phyloP scores from a whole-genome alignment of 495 filamentous ascomycete genomes.

The Apiosordaria backusii region DNA sequence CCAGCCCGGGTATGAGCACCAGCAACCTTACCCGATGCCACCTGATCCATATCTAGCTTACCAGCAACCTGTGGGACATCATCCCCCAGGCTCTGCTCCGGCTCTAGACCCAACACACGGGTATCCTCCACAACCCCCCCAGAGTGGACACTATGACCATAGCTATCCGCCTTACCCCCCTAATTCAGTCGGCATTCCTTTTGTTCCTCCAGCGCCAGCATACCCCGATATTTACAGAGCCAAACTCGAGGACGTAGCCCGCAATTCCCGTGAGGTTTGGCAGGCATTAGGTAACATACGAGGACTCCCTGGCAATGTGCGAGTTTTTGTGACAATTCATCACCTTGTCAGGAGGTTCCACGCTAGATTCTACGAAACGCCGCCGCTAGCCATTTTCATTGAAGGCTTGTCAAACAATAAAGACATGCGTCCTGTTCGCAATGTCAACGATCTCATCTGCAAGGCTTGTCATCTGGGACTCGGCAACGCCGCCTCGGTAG shows the following conservation, averaged over 20 bases:
- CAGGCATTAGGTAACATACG: slow-evolving; percentile 55
- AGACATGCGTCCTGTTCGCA: slow-evolving; percentile 64
- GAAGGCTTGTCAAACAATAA: slow-evolving; percentile 63
- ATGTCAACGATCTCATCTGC: slow-evolving; percentile 61
- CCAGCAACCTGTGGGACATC: slow-evolving; percentile 22
- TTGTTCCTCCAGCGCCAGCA: slow-evolving; percentile 18
- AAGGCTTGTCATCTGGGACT: slow-evolving; percentile 52
- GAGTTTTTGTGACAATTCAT: slow-evolving; percentile 61
- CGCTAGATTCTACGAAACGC: slow-evolving; percentile 51
- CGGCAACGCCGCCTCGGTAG: slow-evolving; percentile 30
- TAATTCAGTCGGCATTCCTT: slow-evolving; percentile 16
- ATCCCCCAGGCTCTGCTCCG: slow-evolving; percentile 13
- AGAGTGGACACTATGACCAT: slow-evolving; percentile 24
- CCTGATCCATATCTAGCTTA: slow-evolving; percentile 26
- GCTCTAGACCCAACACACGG: slow-evolving; percentile 19
- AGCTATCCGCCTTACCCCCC: slow-evolving; percentile 27
- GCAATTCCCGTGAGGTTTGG: slow-evolving; percentile 61
- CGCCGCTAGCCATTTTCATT: slow-evolving; percentile 58
- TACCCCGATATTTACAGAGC: slow-evolving; percentile 42
- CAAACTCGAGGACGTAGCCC: slow-evolving; percentile 57
- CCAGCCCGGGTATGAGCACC: slow-evolving; percentile 31
- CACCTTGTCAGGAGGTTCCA: slow-evolving; percentile 55
- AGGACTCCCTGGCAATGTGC: slow-evolving; percentile 58
- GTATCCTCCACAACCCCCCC: slow-evolving; percentile 25
- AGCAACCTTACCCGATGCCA: slow-evolving; percentile 27